Conservation (phyloP, 768 basidiomycete species). For the Lentinus brumalis region DNA sequence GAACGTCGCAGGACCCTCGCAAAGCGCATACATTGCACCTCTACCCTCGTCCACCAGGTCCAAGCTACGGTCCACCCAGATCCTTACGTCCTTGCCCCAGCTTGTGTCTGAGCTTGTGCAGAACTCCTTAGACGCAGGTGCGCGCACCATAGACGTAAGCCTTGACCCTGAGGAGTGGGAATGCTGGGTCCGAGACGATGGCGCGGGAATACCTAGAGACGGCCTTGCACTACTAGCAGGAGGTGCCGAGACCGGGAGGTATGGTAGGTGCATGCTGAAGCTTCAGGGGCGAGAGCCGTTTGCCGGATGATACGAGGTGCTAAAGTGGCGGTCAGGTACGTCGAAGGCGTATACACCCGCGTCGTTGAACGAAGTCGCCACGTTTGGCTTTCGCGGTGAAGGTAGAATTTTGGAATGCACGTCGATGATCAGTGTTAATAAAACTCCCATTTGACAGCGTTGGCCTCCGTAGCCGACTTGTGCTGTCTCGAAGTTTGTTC, state of each 20-base stretch:
- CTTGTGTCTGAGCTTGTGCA: conserved; percentile 86
- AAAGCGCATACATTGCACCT: conserved; percentile 10
- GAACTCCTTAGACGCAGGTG: conserved; percentile 85
- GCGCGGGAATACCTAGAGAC: conserved; percentile 68
- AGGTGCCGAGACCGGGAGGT: conserved; percentile 56
- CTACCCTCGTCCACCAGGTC: conserved; percentile 66
- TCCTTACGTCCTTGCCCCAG: conserved; percentile 80
- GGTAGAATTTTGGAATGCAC: conserved; percentile 45
- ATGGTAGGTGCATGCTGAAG: conserved; percentile 51
- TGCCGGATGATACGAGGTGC: background rate
- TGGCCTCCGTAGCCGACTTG: conserved; percentile 82
- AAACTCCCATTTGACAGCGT: conserved; percentile 47
- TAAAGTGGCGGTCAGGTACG: conserved; percentile 48
- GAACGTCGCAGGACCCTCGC: background rate
- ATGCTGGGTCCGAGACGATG: conserved; percentile 87
- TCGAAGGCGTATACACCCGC: conserved; percentile 66
- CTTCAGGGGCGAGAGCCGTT: no score
- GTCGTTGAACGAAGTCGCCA: conserved; percentile 52
- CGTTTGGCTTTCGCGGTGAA: conserved; percentile 95
- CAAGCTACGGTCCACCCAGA: conserved; percentile 78
- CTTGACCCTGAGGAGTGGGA: conserved; percentile 78
- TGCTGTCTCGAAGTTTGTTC: conserved; percentile 83
- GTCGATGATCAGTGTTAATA: background rate
- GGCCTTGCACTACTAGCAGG: conserved; percentile 57
- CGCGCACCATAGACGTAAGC: conserved; percentile 68